Base-by-base conservation (phyloP, 306 rosid genomes). In the Neltuma alba region DNA sequence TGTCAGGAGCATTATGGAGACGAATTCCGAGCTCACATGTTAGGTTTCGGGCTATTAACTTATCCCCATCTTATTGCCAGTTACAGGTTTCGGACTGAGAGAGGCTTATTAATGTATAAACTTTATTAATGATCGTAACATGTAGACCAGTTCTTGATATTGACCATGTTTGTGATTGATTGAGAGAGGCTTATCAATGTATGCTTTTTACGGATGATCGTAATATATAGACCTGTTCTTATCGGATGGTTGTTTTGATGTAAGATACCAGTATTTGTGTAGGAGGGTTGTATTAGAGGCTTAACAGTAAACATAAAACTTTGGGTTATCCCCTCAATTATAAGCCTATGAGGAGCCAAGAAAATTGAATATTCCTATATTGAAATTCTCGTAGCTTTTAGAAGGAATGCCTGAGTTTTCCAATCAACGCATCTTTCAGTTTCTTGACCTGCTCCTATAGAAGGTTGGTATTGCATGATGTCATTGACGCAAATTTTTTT, bases 1-100 rank as follows among this genome's bases (percentile, higher is more conserved):
- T 28, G 62, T 71, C 79, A 85, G 70, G 80, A 89, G 89, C 58
- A 60, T 89, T 82, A 83, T 87, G 91, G 93, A 89, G 40, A 27
- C 27, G 74, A 44, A 70, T 70, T 27, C 1, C 58, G 54, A 36
- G 31, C 34, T 47, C 18, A 28, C 21, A 27, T 18, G 18, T 25
- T 42, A 69, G 55, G 13, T 10, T 13, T 41, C 37, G 21, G 7
- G 73, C 34, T 68, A 68, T 69, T 27, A 8, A 2, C n/a, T 13
- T 38, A 15, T 41, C 28, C 33, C 54, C 28, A 6, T 41, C 34
- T 11, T 41, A 40, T 41, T 23, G 6, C 42, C 48, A 37, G 7
- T 12, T 5, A 9, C 18, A 25, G 64, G 14, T 57, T 57, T 4
- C 2, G 34, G 2, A 57, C 28, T 25, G 0, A 11, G 34, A 28